Conservation (phyloP, 306 rosid species). For the Quercus wislizeni region DNA sequence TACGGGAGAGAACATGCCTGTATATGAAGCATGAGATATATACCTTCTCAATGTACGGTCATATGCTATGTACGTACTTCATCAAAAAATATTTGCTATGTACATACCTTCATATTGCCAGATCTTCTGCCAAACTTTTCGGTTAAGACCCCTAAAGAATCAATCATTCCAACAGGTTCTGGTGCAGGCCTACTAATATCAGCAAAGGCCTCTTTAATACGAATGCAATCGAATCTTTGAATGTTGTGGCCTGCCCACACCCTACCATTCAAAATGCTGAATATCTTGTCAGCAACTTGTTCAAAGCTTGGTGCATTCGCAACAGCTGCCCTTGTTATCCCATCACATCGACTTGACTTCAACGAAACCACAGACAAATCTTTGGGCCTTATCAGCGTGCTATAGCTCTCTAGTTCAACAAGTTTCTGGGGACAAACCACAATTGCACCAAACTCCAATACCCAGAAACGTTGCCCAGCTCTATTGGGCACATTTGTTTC, state of each 20-base stretch:
- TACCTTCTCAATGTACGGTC: too few species aligned
- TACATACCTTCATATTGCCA: slow-evolving; percentile 91
- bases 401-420: slow-evolving; percentile 73
- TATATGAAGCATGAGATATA: too few species aligned
- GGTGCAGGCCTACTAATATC: slow-evolving; percentile 71
- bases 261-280: slow-evolving; percentile 68
- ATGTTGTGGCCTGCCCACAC: slow-evolving; percentile 97
- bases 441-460: slow-evolving; percentile 89
- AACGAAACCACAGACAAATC: slow-evolving; percentile 55
- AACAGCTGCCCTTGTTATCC: slow-evolving; percentile 67
- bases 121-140: slow-evolving; percentile 86
- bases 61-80: too few species aligned
- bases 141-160: slow-evolving; percentile 63
- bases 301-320: slow-evolving; percentile 71
- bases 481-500: slow-evolving; percentile 84
- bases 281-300: slow-evolving; percentile 75
- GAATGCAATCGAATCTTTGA: slow-evolving; percentile 74
- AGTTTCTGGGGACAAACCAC: slow-evolving; percentile 68
- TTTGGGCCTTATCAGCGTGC: slow-evolving; percentile 65
- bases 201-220: slow-evolving; percentile 76
- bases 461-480: slow-evolving; percentile 62
- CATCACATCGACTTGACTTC: slow-evolving; percentile 66
- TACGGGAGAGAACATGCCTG: too few species aligned
- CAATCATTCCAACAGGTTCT: slow-evolving; percentile 62
- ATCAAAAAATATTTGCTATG: too few species aligned